These are phyloP conservation scores for Nitzschia putrida DNA, from an alignment of 108 stramenopile species.

Conservation along the genomic window DNA sequence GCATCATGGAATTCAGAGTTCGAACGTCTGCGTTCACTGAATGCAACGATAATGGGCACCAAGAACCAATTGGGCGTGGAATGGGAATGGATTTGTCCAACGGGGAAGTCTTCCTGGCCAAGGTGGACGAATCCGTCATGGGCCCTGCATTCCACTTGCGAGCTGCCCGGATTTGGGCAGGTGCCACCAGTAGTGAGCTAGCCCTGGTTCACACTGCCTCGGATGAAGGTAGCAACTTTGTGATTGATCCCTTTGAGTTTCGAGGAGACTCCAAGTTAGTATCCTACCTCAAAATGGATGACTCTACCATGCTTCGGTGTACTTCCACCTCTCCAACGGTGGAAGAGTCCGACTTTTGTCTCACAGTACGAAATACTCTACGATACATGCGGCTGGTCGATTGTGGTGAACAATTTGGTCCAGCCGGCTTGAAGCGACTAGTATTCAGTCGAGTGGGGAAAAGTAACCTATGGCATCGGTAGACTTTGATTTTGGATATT, in stretches of 20 bases:
- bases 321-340: slow-evolving; percentile 73
- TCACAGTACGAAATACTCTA: slow-evolving; percentile 41
- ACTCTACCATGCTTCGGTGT: slow-evolving; percentile 47
- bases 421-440: slow-evolving; percentile 1
- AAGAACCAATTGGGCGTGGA: slow-evolving; percentile 67
- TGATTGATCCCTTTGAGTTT: slow-evolving; percentile 59
- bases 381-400: slow-evolving; percentile 13
- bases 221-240: slow-evolving; percentile 6
- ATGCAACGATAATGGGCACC: slow-evolving; percentile 49
- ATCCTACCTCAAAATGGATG: slow-evolving; percentile 45
- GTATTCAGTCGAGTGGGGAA: slow-evolving; percentile 6
- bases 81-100: slow-evolving; percentile 55
- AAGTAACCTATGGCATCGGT: slow-evolving; percentile 2
- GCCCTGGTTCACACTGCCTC: slow-evolving; percentile 44
- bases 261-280: slow-evolving; percentile 39
- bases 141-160: slow-evolving; percentile 66
- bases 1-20: slow-evolving; percentile 43
- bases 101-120: slow-evolving; percentile 61
- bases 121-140: slow-evolving; percentile 29
- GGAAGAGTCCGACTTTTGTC: slow-evolving; percentile 70
- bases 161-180: slow-evolving; percentile 59
- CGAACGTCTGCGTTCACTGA: slow-evolving; percentile 59
- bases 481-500: too few species aligned
- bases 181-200: slow-evolving; percentile 6
- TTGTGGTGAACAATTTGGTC: slow-evolving; percentile 7